A percentile compares a stretch with the other conserved stretches of the same genome.
Evolutionary conservation across 1,139 yeast genomes (phyloP).

Genomic region (Diutina mesorugosa): DNA sequence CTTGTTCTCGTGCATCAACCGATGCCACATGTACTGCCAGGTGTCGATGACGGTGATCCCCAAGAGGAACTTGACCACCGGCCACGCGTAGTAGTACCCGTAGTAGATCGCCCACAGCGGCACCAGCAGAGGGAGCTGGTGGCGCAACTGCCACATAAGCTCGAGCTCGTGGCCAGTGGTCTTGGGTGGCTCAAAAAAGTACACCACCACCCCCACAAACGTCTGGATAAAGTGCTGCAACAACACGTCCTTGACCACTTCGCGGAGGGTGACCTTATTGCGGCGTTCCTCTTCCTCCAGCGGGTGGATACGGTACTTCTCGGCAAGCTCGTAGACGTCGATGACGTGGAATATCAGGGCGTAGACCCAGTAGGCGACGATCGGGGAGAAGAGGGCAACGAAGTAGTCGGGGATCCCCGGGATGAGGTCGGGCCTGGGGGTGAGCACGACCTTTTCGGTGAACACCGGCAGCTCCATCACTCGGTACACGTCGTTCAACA

Average conservation of each 20-base stretch:
- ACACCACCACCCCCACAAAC: constrained; percentile 44
- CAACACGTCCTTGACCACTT: constrained; percentile 71
- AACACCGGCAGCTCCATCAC: background rate
- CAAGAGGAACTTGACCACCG: constrained; percentile 37
- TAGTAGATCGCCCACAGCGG: constrained; percentile 34
- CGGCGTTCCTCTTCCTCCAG: constrained; percentile 68
- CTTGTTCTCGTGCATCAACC: constrained; percentile 77
- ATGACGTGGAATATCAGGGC: constrained; percentile 63
- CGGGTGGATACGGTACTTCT: constrained; percentile 80
- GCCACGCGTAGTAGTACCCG: constrained; percentile 46
- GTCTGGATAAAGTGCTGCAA: constrained; percentile 80
- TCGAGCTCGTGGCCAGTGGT: constrained; percentile 63
- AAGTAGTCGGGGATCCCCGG: constrained; percentile 61
- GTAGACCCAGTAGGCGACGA: constrained; percentile 72
- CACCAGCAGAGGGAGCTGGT: constrained; percentile 19
- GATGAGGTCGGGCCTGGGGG: constrained; percentile 27
- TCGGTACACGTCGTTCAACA: background rate
- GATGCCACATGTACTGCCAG: constrained; percentile 90
- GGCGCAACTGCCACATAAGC: constrained; percentile 51
- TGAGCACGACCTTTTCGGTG: constrained; percentile 1
- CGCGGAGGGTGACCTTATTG: constrained; percentile 57
- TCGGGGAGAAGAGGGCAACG: constrained; percentile 61
- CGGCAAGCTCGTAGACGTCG: constrained; percentile 65
- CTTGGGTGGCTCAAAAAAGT: constrained; percentile 47
- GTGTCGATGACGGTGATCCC: constrained; percentile 77